Evolutionary conservation across 768 basidiomycete species (phyloP).

Genomic region (Neoboletus magnificus): DNA sequence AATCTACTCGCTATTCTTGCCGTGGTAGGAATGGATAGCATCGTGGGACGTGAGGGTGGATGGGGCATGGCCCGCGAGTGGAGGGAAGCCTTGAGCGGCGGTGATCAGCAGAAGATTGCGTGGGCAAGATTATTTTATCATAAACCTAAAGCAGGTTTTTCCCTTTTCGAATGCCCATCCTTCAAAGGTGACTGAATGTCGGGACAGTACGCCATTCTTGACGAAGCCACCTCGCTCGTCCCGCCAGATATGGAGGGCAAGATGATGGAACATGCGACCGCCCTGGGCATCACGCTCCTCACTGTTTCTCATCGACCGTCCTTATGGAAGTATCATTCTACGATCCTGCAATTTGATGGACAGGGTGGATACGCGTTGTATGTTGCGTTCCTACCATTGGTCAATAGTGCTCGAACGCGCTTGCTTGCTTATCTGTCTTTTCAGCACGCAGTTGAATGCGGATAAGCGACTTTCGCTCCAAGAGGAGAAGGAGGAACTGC

Average conservation of each 20-base stretch:
- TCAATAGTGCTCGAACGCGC: neutral
- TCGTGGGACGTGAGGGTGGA: slow-evolving; percentile 95
- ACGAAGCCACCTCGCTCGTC: slow-evolving; percentile 94
- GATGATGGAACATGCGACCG: slow-evolving; percentile 93
- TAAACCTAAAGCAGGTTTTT: slow-evolving; percentile 67
- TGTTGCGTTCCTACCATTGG: slow-evolving; percentile 29
- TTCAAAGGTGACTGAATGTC: neutral
- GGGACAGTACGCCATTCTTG: slow-evolving; percentile 86
- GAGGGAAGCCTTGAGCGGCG: slow-evolving; percentile 90
- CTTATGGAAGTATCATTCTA: slow-evolving; percentile 88
- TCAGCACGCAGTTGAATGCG: slow-evolving; percentile 83
- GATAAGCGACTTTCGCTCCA: slow-evolving; percentile 87
- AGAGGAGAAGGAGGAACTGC: slow-evolving; percentile 90
- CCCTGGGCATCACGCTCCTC: slow-evolving; percentile 84
- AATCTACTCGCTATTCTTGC: slow-evolving; percentile 70
- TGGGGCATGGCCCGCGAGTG: slow-evolving; percentile 90
- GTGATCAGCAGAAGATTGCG: slow-evolving; percentile 95
- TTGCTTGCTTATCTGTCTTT: slow-evolving; percentile 1
- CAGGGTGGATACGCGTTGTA: slow-evolving; percentile 95
- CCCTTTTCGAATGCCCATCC: neutral
- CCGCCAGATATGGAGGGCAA: slow-evolving; percentile 87
- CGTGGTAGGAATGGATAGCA: slow-evolving; percentile 77
- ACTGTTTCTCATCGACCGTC: slow-evolving; percentile 96
- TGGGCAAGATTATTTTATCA: slow-evolving; percentile 98
- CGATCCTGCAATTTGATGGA: slow-evolving; percentile 90